A percentile compares a stretch with the other conserved stretches of the same genome.
These are phyloP conservation scores for Elsinoe ampelina DNA, from an alignment of 2,329 filamentous ascomycete genomes.

Conservation along the genomic window DNA sequence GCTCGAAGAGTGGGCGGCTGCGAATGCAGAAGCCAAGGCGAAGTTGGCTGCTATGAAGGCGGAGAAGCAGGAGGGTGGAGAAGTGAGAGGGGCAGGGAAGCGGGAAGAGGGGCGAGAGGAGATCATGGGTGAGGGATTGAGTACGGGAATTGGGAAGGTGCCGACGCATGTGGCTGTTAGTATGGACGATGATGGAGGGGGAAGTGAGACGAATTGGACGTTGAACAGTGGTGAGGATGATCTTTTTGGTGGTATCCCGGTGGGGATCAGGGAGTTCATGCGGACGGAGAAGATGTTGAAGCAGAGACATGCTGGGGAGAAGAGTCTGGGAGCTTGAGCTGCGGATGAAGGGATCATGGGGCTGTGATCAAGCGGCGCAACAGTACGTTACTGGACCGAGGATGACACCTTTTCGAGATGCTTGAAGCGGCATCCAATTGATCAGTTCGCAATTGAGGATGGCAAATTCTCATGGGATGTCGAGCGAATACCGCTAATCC, in stretches of 20 bases:
- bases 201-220: slow-evolving; percentile 60
- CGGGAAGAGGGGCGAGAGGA: slow-evolving; percentile 20
- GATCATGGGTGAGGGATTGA: slow-evolving; percentile 23
- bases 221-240: slow-evolving; percentile 39
- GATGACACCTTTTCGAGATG: too few species aligned
- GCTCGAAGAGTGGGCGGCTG: slow-evolving; percentile 74
- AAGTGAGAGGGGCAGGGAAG: slow-evolving; percentile 21
- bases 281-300: slow-evolving; percentile 86
- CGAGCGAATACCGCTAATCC: too few species aligned
- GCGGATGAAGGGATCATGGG: too few species aligned
- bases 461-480: too few species aligned
- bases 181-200: slow-evolving; percentile 74
- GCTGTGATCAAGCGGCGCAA: too few species aligned
- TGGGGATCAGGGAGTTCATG: slow-evolving; percentile 96
- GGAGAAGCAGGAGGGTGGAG: slow-evolving; percentile 17
- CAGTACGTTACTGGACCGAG: too few species aligned
- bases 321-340: slow-evolving; percentile 25
- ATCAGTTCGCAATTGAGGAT: too few species aligned
- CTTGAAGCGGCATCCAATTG: too few species aligned
- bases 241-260: slow-evolving; percentile 70
- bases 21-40: slow-evolving; percentile 53
- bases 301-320: slow-evolving; percentile 56
- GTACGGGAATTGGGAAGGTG: slow-evolving; percentile 31
- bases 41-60: slow-evolving; percentile 34
- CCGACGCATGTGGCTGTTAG: slow-evolving; percentile 46